Conservation (phyloP, 768 basidiomycete genomes). For the Tephrocybe sp. region DNA sequence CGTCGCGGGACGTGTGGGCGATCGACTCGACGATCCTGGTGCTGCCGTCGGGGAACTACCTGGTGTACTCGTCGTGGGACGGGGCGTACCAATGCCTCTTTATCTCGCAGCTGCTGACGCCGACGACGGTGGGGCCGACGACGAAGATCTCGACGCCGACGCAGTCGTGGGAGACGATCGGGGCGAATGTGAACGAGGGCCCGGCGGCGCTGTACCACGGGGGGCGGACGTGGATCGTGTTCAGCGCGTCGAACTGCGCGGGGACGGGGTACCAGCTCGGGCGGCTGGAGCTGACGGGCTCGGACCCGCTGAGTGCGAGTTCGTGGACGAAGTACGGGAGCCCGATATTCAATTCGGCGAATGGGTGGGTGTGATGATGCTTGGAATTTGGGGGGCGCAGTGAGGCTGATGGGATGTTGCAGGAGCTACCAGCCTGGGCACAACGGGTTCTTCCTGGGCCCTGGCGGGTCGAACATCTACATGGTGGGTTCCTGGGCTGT, state of each 20-base stretch:
- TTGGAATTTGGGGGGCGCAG: too few species aligned
- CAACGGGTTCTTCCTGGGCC: conserved; percentile 34
- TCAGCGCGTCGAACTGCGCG: conserved; percentile 31
- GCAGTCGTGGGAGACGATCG: conserved; percentile 30
- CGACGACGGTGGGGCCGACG: conserved; percentile 29
- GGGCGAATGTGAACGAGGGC: conserved; percentile 34
- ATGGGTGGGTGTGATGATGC: conserved; percentile 32
- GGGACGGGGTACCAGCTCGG: conserved; percentile 32
- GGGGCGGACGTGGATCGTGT: conserved; percentile 31
- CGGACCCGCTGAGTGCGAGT: conserved; percentile 28
- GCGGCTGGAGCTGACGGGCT: conserved; percentile 29
- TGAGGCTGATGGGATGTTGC: not conserved
- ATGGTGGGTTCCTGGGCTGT: conserved; percentile 18
- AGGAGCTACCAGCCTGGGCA: conserved; percentile 28
- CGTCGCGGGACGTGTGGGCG: conserved; percentile 33
- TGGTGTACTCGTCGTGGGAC: conserved; percentile 34
- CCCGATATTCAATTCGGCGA: conserved; percentile 29
- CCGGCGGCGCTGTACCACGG: conserved; percentile 30
- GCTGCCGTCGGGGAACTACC: conserved; percentile 22
- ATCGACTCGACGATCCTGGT: conserved; percentile 33
- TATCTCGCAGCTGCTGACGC: conserved; percentile 31
- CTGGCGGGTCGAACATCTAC: conserved; percentile 23
- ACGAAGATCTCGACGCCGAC: conserved; percentile 34
- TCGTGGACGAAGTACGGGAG: conserved; percentile 31
- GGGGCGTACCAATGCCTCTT: conserved; percentile 33